Base-by-base conservation (phyloP, 441 rosid genomes). In the Gossypium davidsonii region DNA sequence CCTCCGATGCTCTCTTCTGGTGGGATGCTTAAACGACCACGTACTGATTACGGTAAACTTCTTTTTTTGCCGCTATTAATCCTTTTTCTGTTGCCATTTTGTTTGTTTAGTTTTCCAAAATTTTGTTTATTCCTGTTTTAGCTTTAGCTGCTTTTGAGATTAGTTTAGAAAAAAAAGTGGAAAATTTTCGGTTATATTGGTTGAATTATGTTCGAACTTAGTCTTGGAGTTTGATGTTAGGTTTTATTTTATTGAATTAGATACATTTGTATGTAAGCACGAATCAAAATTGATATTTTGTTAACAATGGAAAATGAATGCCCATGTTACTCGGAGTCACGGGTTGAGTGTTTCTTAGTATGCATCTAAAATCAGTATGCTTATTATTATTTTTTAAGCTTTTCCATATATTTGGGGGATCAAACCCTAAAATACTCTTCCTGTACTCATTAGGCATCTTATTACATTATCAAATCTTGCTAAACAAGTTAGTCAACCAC, bases 11-110 rank as follows among this genome's bases (percentile, higher is more conserved):
- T 56, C 11, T 56, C 60, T 20, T 74, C 90, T 25, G 79, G 79
- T 18, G 89, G 80, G 15, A 79, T 76, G 79, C 82, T 79, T 20
- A 89, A 91, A 77, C 92, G 92, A 53, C 87, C 73, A 28, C 97
- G 92, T 59, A 39, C 86, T 34, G 90, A 83, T 34, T 88, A 79
- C 76, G 90, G 92, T 88, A 76, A 17, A 34, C 34, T 55, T 20
- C 14, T 21, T 39, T 63, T n/a, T 65, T 20, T 68, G 34, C 20
- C 28, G 28, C 46, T 56, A 20, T 55, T 28, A 25, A 14, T 14
- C 3, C 28, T 12, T 25, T 46, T 17, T 17, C 9, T 10, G 14
- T 39, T 46, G 18, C 11, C 17, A 3, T 52, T 52, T 52, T 15
- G 10, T 17, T 52, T 52, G 57, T 1, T 21, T 57, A 1, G 1